These are phyloP conservation scores for Penstemon davidsonii DNA, from an alignment of 257 asterid genomes.

Conservation along the genomic window DNA sequence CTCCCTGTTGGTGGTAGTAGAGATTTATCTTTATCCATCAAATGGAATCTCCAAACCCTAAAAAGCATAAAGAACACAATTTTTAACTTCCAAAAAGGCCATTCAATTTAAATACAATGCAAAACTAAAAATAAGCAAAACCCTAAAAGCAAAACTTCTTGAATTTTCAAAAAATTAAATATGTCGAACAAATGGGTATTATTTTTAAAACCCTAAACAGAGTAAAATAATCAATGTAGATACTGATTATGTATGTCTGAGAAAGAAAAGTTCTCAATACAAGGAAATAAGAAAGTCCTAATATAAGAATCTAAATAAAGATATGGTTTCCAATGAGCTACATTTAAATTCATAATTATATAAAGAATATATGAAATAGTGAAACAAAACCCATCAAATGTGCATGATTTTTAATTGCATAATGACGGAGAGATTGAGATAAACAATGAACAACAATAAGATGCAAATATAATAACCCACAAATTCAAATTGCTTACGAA, in stretches of 20 bases:
- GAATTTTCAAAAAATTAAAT: conserved; percentile 5
- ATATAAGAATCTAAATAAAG: not conserved
- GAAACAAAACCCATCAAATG: conserved; percentile 6
- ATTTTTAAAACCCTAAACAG: conserved; percentile 24
- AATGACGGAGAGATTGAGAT: conserved; percentile 7
- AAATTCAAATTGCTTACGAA: conserved; percentile 37
- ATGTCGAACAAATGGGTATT: conserved; percentile 22
- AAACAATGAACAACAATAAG: not conserved
- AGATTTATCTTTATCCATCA: conserved; percentile 83
- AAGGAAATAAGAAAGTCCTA: not conserved
- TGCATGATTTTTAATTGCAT: conserved; percentile 24
- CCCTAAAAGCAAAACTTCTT: conserved; percentile 17
- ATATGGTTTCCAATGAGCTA: not conserved
- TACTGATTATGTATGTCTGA: conserved; percentile 18
- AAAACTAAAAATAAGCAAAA: conserved; percentile 21
- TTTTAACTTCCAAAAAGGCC: conserved; percentile 19
- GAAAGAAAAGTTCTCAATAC: conserved; percentile 29
- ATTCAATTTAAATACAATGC: conserved; percentile 16
- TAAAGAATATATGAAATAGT: too few relatives aligned
- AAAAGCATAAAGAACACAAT: conserved; percentile 13
- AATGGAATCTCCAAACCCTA: conserved; percentile 20
- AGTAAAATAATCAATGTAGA: conserved; percentile 9
- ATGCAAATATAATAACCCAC: conserved; percentile 18
- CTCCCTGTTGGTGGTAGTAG: conserved; percentile 79
- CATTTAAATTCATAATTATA: too few relatives aligned